Evolutionary conservation across 2,329 filamentous ascomycete genomes (phyloP), one percentile per base, ranked within the genome.

Genomic region (Colletotrichum sp.): DNA sequence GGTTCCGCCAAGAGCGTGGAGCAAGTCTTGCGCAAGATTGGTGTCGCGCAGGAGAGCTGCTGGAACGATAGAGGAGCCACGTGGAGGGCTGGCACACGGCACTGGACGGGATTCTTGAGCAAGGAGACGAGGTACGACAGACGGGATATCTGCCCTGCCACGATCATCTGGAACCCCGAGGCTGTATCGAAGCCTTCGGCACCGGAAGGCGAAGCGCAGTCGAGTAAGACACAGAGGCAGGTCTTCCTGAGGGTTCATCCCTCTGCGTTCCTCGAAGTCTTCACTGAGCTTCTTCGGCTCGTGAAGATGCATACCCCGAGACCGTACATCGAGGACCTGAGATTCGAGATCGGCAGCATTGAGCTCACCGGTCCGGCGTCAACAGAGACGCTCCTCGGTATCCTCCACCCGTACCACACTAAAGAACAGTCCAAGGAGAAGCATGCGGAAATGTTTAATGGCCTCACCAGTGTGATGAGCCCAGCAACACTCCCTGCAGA

Each of bases 231-330:
- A 0, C 81, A 83, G 52, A 80, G 85, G 83, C 87, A 89, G 19
- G 82, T 95, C 1, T 92, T 96, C 72, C 84, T 98, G 68, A 90
- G 96, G 71, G 86, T 96, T 2, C 96, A 98, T 82, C 97, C 97
- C 3, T 93, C 96, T 25, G 93, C 94, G 8, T 96, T 95, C 80
- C 84, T 92, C 3, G 90, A 94, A 79, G 83, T 93, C 0, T 96
- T 94, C 87, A 87, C 92, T 27, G 89, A 93, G 75, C 83, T 95
- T 3, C 80, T 92, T 19, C 86, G 87, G 4, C 83, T 92, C 3
- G 87, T 87, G 22, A 93, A 91, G 80, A 88, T 90, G 77, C 90
- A 91, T 78, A 92, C 88, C 52, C 93, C 93, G 2, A 86, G 87
- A 6, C 87, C 94, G 8, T 90, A 89, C 34, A 86, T 94, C 9